phyloP scores from a whole-genome alignment of 352 stramenopile species.

The Globisporangium cederbergense region DNA sequence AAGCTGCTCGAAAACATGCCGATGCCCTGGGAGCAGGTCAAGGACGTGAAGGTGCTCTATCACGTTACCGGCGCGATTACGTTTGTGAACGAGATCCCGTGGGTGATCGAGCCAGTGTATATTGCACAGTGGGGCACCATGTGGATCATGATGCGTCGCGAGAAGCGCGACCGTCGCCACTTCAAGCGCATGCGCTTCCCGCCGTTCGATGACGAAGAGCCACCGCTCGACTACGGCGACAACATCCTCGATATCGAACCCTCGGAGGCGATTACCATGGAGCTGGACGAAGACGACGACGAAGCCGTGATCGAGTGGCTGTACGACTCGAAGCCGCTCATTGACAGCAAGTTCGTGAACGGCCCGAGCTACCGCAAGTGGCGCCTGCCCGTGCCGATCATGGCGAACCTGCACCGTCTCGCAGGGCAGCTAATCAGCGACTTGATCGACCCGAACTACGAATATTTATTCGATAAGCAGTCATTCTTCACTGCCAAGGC shows the following conservation, averaged over 20 bases:
- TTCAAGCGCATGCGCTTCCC: conserved; percentile 99
- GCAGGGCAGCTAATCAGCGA: conserved; percentile 96
- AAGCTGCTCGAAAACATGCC: conserved; percentile 99
- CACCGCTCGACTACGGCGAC: conserved; percentile 94
- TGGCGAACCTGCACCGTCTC: conserved; percentile 97
- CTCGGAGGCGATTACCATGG: conserved; percentile 96
- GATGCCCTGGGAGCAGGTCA: conserved; percentile 99
- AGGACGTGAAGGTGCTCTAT: conserved; percentile 99
- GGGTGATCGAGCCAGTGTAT: conserved; percentile 99
- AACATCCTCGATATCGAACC: conserved; percentile 97
- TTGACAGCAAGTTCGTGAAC: conserved; percentile 95
- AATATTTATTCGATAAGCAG: conserved; percentile 93
- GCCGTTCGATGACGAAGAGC: conserved; percentile 99
- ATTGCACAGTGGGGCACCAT: conserved; percentile 99
- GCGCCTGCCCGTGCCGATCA: conserved; percentile 96
- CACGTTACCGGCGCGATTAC: conserved; percentile 99
- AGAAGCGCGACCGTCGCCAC: conserved; percentile 98
- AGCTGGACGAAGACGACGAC: conserved; percentile 95
- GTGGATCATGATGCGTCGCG: conserved; percentile 99
- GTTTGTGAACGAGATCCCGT: conserved; percentile 99
- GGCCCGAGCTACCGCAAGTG: conserved; percentile 97
- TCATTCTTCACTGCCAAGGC: conserved; percentile 99
- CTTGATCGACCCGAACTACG: conserved; percentile 95
- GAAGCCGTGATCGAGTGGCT: conserved; percentile 96
- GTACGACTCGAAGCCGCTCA: conserved; percentile 95